phyloP scores from a whole-genome alignment of 2,329 filamentous ascomycete genomes.

The Talaromyces sp. region DNA sequence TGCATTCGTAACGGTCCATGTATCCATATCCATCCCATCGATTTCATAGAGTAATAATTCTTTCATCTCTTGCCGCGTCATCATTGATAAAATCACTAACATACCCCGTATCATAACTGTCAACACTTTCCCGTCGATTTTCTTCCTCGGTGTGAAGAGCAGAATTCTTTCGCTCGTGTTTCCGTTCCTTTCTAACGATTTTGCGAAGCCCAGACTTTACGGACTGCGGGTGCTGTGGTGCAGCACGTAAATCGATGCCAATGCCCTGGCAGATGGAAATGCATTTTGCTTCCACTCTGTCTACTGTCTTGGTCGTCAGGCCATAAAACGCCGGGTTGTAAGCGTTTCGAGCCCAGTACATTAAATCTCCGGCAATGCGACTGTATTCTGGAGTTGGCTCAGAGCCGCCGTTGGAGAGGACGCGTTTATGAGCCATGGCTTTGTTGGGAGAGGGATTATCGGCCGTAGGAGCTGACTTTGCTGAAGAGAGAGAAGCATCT shows the following conservation, averaged over 20 bases:
- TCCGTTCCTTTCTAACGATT: conserved; percentile 14
- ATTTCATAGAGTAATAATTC: not conserved
- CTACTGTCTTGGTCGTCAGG: conserved; percentile 30
- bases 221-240: conserved; percentile 15
- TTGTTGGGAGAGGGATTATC: conserved; percentile 10
- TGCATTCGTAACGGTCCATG: not conserved
- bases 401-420: conserved; percentile 14
- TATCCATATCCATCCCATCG: not conserved
- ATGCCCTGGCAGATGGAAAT: conserved; percentile 28
- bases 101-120: conserved; percentile 37
- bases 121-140: conserved; percentile 22
- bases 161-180: conserved; percentile 16
- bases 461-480: conserved; percentile 13
- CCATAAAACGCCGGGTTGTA: conserved; percentile 41
- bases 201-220: conserved; percentile 18
- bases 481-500: conserved; percentile 3
- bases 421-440: conserved; percentile 11
- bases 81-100: conserved; percentile 20
- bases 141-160: not conserved
- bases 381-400: conserved; percentile 26
- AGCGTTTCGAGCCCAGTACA: conserved; percentile 40
- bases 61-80: not conserved
- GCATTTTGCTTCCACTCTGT: conserved; percentile 35
- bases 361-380: conserved; percentile 35
- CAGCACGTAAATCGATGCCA: conserved; percentile 26